Percentiles rank a stretch among this genome's conserved stretches.
Evolutionary conservation across 805 yeast genomes (phyloP).

Genomic region (Brettanomyces sp.): DNA sequence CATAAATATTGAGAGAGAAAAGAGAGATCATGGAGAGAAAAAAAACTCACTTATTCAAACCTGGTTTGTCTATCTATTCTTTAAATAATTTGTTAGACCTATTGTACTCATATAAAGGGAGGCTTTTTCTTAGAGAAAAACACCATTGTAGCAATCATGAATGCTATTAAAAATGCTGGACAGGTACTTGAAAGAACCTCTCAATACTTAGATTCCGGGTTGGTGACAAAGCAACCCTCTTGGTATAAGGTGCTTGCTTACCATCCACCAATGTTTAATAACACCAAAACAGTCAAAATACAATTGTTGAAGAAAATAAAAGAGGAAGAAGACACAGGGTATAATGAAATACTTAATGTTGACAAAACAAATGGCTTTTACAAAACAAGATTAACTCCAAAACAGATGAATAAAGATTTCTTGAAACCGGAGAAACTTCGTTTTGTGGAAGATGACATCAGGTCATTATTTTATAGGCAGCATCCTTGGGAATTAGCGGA

Average conservation of each 20-base stretch:
- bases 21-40: no score
- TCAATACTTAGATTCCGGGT: slow-evolving; percentile 59
- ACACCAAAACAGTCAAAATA: slow-evolving; percentile 35
- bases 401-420: slow-evolving; percentile 31
- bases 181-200: slow-evolving; percentile 76
- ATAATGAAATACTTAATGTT: slow-evolving; percentile 7
- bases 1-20: no score
- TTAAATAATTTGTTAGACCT: no score
- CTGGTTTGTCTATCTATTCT: no score
- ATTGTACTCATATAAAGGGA: no score
- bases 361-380: slow-evolving; percentile 18
- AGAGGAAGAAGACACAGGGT: slow-evolving; percentile 12
- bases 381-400: slow-evolving; percentile 38
- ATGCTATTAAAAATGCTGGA: slow-evolving; percentile 67
- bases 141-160: slow-evolving; percentile 31
- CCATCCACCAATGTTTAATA: slow-evolving; percentile 68
- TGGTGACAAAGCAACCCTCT: slow-evolving; percentile 65
- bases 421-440: slow-evolving; percentile 44
- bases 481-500: slow-evolving; percentile 98
- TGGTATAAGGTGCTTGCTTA: slow-evolving; percentile 85
- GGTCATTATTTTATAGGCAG: slow-evolving; percentile 76
- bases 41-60: no score
- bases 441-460: slow-evolving; percentile 70
- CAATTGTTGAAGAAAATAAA: slow-evolving; percentile 17
- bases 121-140: no score